phyloP scores from a whole-genome alignment of 1,284 basidiomycete species.

The Cystobasidium sp. region DNA sequence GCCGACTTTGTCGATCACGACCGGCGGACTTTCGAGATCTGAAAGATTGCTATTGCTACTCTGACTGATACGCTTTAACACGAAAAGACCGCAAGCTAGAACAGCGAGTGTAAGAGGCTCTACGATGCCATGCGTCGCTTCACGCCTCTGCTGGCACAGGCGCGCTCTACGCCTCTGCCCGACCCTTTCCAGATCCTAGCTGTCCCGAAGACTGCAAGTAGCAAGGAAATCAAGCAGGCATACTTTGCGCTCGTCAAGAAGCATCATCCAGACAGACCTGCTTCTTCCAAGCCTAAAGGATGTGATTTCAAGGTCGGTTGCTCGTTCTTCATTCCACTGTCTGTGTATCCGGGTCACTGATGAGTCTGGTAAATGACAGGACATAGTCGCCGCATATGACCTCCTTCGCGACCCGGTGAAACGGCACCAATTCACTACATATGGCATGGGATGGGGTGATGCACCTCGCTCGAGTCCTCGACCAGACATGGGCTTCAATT shows the following conservation, averaged over 20 bases:
- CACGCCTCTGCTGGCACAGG: slow-evolving; percentile 28
- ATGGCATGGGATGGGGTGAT: slow-evolving; percentile 48
- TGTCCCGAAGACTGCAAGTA: slow-evolving; percentile 15
- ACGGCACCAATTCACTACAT: slow-evolving; percentile 45
- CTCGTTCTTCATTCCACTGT: slow-evolving; percentile 9
- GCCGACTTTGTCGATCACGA: too few species aligned
- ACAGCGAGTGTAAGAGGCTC: neutral
- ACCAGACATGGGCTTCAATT: slow-evolving; percentile 40
- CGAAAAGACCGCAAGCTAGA: neutral
- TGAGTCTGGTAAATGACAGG: slow-evolving; percentile 40
- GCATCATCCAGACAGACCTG: slow-evolving; percentile 38
- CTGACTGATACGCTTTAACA: neutral
- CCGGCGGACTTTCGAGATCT: too few species aligned
- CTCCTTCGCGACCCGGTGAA: slow-evolving; percentile 47
- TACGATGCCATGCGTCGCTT: slow-evolving; percentile 33
- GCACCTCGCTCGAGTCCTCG: slow-evolving; percentile 9
- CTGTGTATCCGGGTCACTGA: too few species aligned
- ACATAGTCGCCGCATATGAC: slow-evolving; percentile 51
- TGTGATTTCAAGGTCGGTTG: slow-evolving; percentile 20
- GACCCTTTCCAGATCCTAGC: slow-evolving; percentile 42
- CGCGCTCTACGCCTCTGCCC: slow-evolving; percentile 5
- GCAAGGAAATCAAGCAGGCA: slow-evolving; percentile 30
- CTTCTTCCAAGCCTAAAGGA: slow-evolving; percentile 13
- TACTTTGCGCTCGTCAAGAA: slow-evolving; percentile 38
- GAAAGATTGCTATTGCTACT: neutral